Evolutionary conservation across 2,329 filamentous ascomycete genomes (phyloP), one percentile per base, ranked within the genome.

Genomic region (Chalaropsis thielavioides): DNA sequence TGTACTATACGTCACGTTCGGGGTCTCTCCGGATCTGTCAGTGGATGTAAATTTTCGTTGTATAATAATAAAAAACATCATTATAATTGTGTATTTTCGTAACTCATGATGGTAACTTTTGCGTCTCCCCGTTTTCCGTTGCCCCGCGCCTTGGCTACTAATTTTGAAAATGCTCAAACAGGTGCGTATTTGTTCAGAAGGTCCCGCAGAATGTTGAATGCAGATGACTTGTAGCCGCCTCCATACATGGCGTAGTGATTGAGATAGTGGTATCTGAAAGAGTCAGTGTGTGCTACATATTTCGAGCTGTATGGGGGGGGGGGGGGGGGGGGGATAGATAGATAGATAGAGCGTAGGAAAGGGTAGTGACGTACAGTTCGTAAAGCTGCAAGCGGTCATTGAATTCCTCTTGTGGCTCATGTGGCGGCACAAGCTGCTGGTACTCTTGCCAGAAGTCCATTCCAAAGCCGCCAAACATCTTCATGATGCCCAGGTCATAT

Each of bases 401-500:
- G 78, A 89, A 96, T 77, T 97, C 92, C 11, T 81, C 83, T 11
- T 79, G 80, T 0, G 92, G 92, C 72, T 95, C 89, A 8, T 87
- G 86, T 76, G 88, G 95, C 0, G 88, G 87, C 59, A 92, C 84
- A 27, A 90, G 72, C 46, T 77, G 73, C 72, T 89, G 83, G 73
- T 96, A 97, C 72, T 94, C 89, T 40, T 80, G 80, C 79, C 88
- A 85, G 71, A 96, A 95, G 0, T 72, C 74, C 0, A 74, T 70
- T 0, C 85, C 85, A 74, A 95, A 96, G 0, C 92, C 92, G 0
- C 92, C 92, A 80, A 96, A 97, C 91, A 96, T 95, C 62, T 82
- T 83, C 91, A 96, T 96, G 69, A 95, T 96, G 0, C 92, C 92
- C 63, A 95, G 77, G 69, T 96, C 92, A 74, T 87, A 96, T 77